phyloP scores from a whole-genome alignment of 1,139 yeast species.

The Yamadazyma triangularis region DNA sequence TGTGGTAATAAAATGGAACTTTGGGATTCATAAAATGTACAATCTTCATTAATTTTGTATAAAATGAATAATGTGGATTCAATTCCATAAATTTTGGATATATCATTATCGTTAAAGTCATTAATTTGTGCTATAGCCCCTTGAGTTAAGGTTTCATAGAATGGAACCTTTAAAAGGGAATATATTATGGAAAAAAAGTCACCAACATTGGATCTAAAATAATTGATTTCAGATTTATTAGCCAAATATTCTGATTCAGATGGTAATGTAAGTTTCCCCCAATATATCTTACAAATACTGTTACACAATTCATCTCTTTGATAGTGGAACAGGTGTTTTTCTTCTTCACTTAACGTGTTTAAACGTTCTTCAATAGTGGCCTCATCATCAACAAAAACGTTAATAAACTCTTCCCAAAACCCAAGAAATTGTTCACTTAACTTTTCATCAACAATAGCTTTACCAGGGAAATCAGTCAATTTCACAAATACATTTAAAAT shows the following conservation, averaged over 20 bases:
- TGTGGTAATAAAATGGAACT: slow-evolving; percentile 20
- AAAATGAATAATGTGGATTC: slow-evolving; percentile 71
- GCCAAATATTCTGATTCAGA: slow-evolving; percentile 9
- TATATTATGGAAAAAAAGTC: slow-evolving; percentile 72
- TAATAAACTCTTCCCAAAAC: slow-evolving; percentile 79
- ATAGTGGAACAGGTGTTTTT: slow-evolving; percentile 18
- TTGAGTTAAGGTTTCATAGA: slow-evolving; percentile 48
- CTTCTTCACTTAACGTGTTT: slow-evolving; percentile 10
- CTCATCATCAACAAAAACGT: slow-evolving; percentile 54
- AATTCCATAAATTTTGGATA: slow-evolving; percentile 28
- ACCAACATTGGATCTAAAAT: slow-evolving; percentile 67
- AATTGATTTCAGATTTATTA: slow-evolving; percentile 47
- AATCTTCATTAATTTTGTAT: slow-evolving; percentile 48
- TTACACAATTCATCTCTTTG: slow-evolving; percentile 36
- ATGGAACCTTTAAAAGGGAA: slow-evolving; percentile 54
- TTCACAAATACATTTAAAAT: slow-evolving; percentile 49
- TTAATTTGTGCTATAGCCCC: slow-evolving; percentile 29
- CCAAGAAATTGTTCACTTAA: slow-evolving; percentile 65
- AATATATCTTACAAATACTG: slow-evolving; percentile 51
- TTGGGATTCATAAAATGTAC: slow-evolving; percentile 36
- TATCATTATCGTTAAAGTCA: slow-evolving; percentile 1
- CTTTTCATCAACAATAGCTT: slow-evolving; percentile 63
- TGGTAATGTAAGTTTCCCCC: slow-evolving; percentile 51
- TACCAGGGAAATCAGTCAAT: slow-evolving; percentile 57
- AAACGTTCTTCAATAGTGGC: slow-evolving; percentile 34